Conservation (phyloP, 805 yeast species). For the Suhomyces sp. region DNA sequence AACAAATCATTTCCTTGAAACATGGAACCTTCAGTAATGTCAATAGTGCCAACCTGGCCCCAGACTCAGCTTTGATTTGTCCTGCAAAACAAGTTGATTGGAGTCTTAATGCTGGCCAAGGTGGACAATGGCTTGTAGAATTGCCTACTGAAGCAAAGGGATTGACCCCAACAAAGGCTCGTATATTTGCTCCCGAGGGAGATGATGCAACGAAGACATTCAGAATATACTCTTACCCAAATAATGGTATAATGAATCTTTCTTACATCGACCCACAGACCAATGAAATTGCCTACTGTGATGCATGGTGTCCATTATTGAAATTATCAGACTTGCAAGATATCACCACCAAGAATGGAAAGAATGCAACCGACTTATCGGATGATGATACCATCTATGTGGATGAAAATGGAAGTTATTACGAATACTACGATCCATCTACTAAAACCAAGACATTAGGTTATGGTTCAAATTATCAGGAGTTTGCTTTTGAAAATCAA, state of each 20-base stretch:
- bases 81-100: conserved; percentile 55
- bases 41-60: conserved; percentile 34
- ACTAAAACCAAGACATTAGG: conserved; percentile 37
- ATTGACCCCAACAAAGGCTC: conserved; percentile 65
- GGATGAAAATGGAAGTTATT: conserved; percentile 34
- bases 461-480: conserved; percentile 60
- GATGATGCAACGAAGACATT: conserved; percentile 58
- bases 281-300: conserved; percentile 62
- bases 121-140: conserved; percentile 66
- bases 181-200: conserved; percentile 62
- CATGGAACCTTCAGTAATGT: conserved; percentile 54
- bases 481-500: conserved; percentile 74
- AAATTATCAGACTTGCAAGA: conserved; percentile 36
- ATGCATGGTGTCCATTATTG: conserved; percentile 83
- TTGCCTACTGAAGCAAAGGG: conserved; percentile 52
- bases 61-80: conserved; percentile 47
- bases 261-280: conserved; percentile 77
- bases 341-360: conserved; percentile 20
- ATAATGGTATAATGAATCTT: conserved; percentile 87
- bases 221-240: conserved; percentile 73
- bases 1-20: conserved; percentile 60
- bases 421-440: conserved; percentile 34
- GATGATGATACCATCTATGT: conserved; percentile 30
- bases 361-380: conserved; percentile 22
- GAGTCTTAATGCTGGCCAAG: conserved; percentile 45